Evolutionary conservation across 129 eudicot species (phyloP).

Genomic region (Rutidosis leptorrhynchoides): DNA sequence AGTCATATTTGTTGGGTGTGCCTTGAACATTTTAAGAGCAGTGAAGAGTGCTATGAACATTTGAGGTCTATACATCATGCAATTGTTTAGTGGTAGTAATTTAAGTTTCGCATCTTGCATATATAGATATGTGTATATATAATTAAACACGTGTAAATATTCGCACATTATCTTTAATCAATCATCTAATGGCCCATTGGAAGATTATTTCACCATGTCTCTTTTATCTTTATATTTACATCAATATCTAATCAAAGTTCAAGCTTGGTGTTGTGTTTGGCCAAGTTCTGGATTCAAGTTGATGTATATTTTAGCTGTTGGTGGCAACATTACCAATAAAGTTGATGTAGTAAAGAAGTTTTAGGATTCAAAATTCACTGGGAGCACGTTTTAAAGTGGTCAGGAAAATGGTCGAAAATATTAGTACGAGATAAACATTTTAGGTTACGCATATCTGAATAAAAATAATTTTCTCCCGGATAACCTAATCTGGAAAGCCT

Average conservation of each 20-base stretch:
- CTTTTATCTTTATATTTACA: not conserved
- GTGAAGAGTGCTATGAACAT: slow-evolving; percentile 74
- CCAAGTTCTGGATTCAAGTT: not conserved
- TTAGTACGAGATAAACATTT: too few species aligned
- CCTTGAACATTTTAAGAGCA: slow-evolving; percentile 41
- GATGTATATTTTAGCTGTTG: too few species aligned
- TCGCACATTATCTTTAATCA: not conserved
- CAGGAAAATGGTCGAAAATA: too few species aligned
- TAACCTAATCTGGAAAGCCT: too few species aligned
- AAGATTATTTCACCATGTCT: not conserved
- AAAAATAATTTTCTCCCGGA: too few species aligned
- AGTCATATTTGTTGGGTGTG: slow-evolving; percentile 91
- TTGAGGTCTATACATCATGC: slow-evolving; percentile 61
- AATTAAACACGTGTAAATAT: not conserved
- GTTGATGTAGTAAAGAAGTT: too few species aligned
- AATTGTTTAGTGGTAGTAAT: slow-evolving; percentile 18
- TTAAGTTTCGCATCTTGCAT: not conserved
- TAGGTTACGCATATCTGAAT: too few species aligned
- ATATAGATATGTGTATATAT: not conserved
- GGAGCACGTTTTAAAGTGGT: too few species aligned
- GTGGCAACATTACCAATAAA: too few species aligned
- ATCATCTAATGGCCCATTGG: not conserved
- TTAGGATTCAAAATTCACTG: too few species aligned
- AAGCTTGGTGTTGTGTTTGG: not conserved
- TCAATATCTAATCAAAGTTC: not conserved